phyloP scores from a whole-genome alignment of 2,329 filamentous ascomycete genomes.

The Fusarium sp. region DNA sequence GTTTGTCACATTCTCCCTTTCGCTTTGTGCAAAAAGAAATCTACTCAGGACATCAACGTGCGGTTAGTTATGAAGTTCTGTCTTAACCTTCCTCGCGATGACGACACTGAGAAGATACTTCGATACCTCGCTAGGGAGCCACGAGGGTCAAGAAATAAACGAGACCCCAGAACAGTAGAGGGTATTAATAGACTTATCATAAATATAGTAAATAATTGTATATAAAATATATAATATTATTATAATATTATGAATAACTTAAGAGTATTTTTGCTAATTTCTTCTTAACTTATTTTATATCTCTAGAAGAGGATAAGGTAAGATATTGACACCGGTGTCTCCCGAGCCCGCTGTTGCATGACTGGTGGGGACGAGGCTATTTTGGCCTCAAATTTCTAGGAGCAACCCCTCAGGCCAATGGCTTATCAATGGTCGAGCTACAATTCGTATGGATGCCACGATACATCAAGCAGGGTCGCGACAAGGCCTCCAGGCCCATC shows the following conservation, averaged over 20 bases:
- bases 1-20: neutral
- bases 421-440: neutral
- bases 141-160: too few species aligned
- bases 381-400: neutral
- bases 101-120: neutral
- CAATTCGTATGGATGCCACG: conserved; percentile 5
- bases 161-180: too few species aligned
- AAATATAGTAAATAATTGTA: too few species aligned
- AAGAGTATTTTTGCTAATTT: too few species aligned
- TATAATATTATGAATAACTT: too few species aligned
- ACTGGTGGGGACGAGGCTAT: neutral
- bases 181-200: too few species aligned
- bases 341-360: neutral
- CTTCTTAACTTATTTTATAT: too few species aligned
- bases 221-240: too few species aligned
- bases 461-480: neutral
- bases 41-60: neutral
- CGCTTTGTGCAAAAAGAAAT: neutral
- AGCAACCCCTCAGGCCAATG: neutral
- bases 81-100: neutral
- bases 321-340: too few species aligned
- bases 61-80: neutral
- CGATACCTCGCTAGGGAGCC: neutral
- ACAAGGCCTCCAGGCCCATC: neutral
- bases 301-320: too few species aligned